phyloP scores from a whole-genome alignment of 2,329 filamentous ascomycete genomes.

The Saccharata proteae region DNA sequence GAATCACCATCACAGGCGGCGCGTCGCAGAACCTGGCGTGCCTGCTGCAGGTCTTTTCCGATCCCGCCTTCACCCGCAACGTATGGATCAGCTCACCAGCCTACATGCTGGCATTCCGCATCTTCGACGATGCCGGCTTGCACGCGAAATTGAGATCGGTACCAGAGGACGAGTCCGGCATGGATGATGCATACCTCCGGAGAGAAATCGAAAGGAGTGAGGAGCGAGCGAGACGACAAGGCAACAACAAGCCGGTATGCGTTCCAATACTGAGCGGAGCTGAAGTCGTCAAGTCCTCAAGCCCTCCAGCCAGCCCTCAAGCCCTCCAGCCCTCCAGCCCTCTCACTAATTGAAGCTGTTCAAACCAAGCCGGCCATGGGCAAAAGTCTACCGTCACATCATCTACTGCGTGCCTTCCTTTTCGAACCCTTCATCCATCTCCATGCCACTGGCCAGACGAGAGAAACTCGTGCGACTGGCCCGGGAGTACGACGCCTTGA shows the following conservation, averaged over 20 bases:
- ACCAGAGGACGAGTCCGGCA: constrained; percentile 65
- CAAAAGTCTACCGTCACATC: constrained; percentile 74
- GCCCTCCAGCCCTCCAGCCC: not conserved
- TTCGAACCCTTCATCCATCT: constrained; percentile 76
- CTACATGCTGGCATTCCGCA: constrained; percentile 74
- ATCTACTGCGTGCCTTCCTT: constrained; percentile 85
- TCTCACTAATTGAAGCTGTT: constrained; percentile 28
- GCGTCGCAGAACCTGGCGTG: constrained; percentile 73
- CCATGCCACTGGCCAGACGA: constrained; percentile 60
- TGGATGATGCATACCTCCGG: constrained; percentile 54
- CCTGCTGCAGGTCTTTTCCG: constrained; percentile 67
- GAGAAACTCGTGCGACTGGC: constrained; percentile 62
- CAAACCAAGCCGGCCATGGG: constrained; percentile 47
- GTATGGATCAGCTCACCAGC: constrained; percentile 75
- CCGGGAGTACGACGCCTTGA: constrained; percentile 64
- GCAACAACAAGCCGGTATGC: constrained; percentile 34
- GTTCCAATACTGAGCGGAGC: too few species aligned
- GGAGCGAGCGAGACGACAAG: constrained; percentile 22
- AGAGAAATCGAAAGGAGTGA: constrained; percentile 40
- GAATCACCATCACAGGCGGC: constrained; percentile 73
- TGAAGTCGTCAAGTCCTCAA: constrained; percentile 1
- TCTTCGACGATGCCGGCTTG: constrained; percentile 74
- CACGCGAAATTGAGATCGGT: constrained; percentile 52
- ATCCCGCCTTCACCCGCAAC: constrained; percentile 59
- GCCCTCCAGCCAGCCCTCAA: constrained; percentile 2